phyloP scores from a whole-genome alignment of 805 yeast genomes.

The Candida easanensis region DNA sequence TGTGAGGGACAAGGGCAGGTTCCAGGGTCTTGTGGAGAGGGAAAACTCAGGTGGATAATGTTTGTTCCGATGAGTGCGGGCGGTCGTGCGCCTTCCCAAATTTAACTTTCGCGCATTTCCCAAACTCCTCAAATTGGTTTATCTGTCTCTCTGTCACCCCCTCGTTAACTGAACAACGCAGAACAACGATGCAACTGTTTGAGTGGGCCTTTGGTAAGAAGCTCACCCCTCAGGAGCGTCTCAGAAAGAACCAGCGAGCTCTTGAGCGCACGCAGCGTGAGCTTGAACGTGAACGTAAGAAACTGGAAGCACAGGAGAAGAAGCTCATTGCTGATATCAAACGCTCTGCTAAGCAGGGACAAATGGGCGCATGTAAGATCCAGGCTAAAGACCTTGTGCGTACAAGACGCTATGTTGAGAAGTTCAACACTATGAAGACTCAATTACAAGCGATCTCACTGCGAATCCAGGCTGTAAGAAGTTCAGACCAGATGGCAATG shows the following conservation, averaged over 20 bases:
- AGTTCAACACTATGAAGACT: slow-evolving; percentile 89
- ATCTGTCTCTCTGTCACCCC: neutral
- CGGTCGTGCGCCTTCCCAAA: no score
- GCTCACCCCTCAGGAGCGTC: slow-evolving; percentile 90
- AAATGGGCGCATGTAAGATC: slow-evolving; percentile 83
- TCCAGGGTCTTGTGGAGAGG: no score
- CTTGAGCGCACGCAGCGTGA: slow-evolving; percentile 94
- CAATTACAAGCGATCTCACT: slow-evolving; percentile 93
- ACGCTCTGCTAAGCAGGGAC: slow-evolving; percentile 88
- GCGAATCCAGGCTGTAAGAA: slow-evolving; percentile 85
- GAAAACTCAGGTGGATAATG: no score
- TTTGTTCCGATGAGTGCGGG: no score
- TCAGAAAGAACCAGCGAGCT: slow-evolving; percentile 93
- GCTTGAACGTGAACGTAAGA: slow-evolving; percentile 79
- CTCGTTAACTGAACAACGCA: neutral
- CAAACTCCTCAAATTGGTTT: no score
- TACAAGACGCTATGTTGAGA: slow-evolving; percentile 75
- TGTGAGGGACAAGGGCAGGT: no score
- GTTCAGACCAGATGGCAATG: slow-evolving; percentile 92
- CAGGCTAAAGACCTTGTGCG: slow-evolving; percentile 95
- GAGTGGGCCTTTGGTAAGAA: slow-evolving; percentile 97
- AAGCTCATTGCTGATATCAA: slow-evolving; percentile 81
- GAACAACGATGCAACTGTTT: slow-evolving; percentile 52
- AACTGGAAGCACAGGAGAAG: slow-evolving; percentile 90
- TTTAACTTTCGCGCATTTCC: no score